Evolutionary conservation across 2,329 filamentous ascomycete genomes (phyloP), one percentile per base, ranked within the genome.

Genomic region (Alternaria novae-zelandiae): DNA sequence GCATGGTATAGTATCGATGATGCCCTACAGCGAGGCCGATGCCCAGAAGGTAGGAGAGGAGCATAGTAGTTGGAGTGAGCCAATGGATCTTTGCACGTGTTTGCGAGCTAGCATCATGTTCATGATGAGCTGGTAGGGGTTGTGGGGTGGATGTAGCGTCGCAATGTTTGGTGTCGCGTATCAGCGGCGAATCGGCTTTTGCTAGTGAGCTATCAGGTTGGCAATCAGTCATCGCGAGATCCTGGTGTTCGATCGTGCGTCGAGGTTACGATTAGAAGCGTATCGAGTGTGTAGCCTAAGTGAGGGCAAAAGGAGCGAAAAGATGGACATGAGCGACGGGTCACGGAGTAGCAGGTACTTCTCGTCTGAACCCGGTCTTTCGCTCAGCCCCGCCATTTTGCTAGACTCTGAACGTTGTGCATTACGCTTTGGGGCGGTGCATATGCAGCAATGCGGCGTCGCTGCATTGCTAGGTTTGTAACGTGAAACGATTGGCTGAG

Each of bases 31-130:
- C 36, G 9, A 41, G 36, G 3, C 0, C 8, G 0, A 41, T 41
- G 9, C 36, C 32, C 2, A 41, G 0, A 0, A 41, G 0, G 5
- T 41, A 41, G 1, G 32, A 41, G 1, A 0, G 0, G 2, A 41
- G 2, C 32, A 41, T 41, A 0, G 0, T 10, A 0, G 32, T 10
- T 1, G 32, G 32, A 11, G 36, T 41, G 36, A 41, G 36, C 36
- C 36, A 41, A 6, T 41, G 36, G 3, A 0, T 0, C 0, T 41
- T 41, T 17, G 36, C 36, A 10, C 0, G 36, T 10, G 36, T 17
- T 41, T 2, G 36, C 0, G 1, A 17, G 36, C 1, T 10, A 41
- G 36, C 3, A 1, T 41, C 1, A 0, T 44, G 43, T 2, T 0
- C n/a, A 44, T 0, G 1, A 13, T 44, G 0, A 13, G 17, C 43